phyloP scores from a whole-genome alignment of 2,329 filamentous ascomycete genomes.

The Leptographium procerum region DNA sequence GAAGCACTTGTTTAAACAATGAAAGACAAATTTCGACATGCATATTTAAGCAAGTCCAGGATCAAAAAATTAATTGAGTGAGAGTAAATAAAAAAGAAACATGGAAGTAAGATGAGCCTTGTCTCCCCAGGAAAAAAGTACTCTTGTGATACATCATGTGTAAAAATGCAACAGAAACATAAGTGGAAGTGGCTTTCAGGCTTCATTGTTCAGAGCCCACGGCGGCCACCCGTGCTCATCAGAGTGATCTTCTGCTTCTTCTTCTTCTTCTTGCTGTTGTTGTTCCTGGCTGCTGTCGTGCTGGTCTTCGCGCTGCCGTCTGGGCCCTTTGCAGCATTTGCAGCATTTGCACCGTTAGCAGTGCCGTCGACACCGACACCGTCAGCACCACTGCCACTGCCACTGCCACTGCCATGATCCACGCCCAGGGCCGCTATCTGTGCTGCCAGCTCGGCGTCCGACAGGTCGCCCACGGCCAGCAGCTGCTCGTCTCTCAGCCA shows the following conservation, averaged over 20 bases:
- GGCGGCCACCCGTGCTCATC: conserved; percentile 54
- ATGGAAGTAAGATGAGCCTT: not conserved
- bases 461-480: conserved; percentile 25
- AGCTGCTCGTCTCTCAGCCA: conserved; percentile 81
- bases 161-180: no score
- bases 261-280: conserved; percentile 56
- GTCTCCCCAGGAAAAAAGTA: not conserved
- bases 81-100: not conserved
- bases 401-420: conserved; percentile 16
- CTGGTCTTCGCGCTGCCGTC: not conserved
- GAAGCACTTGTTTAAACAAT: no score
- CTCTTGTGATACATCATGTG: no score
- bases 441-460: conserved; percentile 41
- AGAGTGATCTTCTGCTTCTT: conserved; percentile 63
- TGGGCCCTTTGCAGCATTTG: conserved; percentile 6
- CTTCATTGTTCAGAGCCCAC: conserved; percentile 21
- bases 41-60: no score
- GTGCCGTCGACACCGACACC: conserved; percentile 11
- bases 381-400: conserved; percentile 5
- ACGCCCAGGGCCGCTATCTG: conserved; percentile 45
- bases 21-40: no score
- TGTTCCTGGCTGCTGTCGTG: not conserved
- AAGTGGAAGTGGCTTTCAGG: no score
- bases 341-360: conserved; percentile 7
- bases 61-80: no score